Percentiles rank a stretch among this genome's conserved stretches.
These are phyloP conservation scores for Dicorynia guianensis DNA, from an alignment of 306 rosid genomes.

Conservation along the genomic window DNA sequence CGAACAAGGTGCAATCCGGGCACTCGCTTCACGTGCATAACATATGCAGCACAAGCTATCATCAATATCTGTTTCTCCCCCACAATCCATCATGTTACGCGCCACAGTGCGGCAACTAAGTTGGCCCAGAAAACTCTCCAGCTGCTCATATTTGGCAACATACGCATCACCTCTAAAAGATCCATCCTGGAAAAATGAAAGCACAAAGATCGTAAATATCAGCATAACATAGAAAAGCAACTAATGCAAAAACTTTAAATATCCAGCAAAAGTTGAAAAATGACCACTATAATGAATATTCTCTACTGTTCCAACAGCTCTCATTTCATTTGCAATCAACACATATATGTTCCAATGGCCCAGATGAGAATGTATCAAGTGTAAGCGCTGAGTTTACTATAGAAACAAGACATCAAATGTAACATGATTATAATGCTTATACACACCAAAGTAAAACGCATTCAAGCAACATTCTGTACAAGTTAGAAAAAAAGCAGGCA, in stretches of 20 bases:
- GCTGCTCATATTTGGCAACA: slow-evolving; percentile 65
- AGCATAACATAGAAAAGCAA: slow-evolving; percentile 8
- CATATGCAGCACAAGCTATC: slow-evolving; percentile 91
- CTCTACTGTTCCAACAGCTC: slow-evolving; percentile 16
- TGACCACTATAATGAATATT: neutral
- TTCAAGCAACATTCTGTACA: neutral
- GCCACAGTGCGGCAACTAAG: slow-evolving; percentile 66
- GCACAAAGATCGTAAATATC: slow-evolving; percentile 20
- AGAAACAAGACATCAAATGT: slow-evolving; percentile 14
- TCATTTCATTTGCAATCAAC: slow-evolving; percentile 17
- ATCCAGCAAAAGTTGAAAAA: too few species aligned
- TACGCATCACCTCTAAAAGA: slow-evolving; percentile 60
- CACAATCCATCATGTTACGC: slow-evolving; percentile 45
- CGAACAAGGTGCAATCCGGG: slow-evolving; percentile 82
- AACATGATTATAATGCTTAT: slow-evolving; percentile 1
- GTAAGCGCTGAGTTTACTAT: slow-evolving; percentile 4
- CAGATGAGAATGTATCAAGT: slow-evolving; percentile 1
- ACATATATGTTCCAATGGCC: slow-evolving; percentile 5
- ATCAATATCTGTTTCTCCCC: slow-evolving; percentile 53
- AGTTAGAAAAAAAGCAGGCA: neutral
- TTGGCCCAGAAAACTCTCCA: slow-evolving; percentile 75
- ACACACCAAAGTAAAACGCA: neutral
- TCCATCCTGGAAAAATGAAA: slow-evolving; percentile 70
- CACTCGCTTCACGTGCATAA: slow-evolving; percentile 70
- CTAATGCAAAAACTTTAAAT: slow-evolving; percentile 1